Evolutionary conservation across 2,329 filamentous ascomycete genomes (phyloP).

Genomic region (Xylaria sp.): DNA sequence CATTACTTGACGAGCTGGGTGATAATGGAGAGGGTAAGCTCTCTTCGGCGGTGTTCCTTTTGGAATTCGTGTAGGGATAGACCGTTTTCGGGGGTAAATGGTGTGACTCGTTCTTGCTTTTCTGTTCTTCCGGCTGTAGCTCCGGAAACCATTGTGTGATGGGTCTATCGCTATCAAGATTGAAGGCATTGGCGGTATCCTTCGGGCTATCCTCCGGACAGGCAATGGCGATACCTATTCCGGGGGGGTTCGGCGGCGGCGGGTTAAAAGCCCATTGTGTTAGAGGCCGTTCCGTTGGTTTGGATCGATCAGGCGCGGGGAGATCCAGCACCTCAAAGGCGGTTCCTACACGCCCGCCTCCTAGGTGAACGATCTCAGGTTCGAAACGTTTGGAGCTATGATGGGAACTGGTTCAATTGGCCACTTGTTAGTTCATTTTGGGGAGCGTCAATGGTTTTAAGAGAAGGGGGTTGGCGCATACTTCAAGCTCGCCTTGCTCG

Average conservation of each 20-base stretch:
- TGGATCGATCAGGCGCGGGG: constrained; percentile 32
- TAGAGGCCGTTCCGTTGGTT: constrained; percentile 23
- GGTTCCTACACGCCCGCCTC: constrained; percentile 39
- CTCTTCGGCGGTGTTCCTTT: constrained; percentile 14
- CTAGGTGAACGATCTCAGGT: constrained; percentile 42
- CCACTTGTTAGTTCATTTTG: constrained; percentile 20
- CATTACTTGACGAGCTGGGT: constrained; percentile 5
- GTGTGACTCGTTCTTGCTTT: constrained; percentile 20
- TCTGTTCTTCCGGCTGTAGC: constrained; percentile 11
- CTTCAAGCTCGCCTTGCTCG: constrained; percentile 31
- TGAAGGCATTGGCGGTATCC: background rate
- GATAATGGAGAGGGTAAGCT: constrained; percentile 27
- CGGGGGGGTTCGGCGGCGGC: constrained; percentile 34
- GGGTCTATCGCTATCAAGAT: constrained; percentile 27
- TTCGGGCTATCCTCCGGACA: constrained; percentile 10
- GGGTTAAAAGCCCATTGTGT: constrained; percentile 38
- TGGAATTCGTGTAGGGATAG: constrained; percentile 16
- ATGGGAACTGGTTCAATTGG: constrained; percentile 25
- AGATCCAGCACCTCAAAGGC: constrained; percentile 31
- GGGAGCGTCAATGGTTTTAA: constrained; percentile 4
- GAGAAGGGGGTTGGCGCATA: constrained; percentile 24
- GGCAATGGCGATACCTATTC: constrained; percentile 31
- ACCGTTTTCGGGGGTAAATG: constrained; percentile 3
- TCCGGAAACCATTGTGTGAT: constrained; percentile 38
- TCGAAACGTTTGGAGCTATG: constrained; percentile 31